phyloP scores from a whole-genome alignment of 202 grass and related monocot species.

The Musa balbisiana region DNA sequence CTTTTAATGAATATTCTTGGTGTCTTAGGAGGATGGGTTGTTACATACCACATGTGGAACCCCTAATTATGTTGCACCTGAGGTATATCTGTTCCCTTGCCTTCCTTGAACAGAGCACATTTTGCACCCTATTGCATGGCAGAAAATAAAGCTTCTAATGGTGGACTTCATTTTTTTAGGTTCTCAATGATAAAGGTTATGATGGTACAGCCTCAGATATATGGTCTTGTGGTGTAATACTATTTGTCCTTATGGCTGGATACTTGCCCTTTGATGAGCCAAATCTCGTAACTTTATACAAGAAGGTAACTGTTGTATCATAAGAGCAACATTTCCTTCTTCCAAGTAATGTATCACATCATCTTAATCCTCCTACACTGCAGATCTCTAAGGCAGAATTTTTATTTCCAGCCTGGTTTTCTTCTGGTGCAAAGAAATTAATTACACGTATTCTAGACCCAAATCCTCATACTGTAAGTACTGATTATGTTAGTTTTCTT shows the following conservation, averaged over 20 bases:
- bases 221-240: conserved; percentile 95
- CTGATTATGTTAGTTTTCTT: neutral
- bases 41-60: conserved; percentile 96
- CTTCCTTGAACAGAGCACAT: neutral
- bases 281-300: conserved; percentile 58
- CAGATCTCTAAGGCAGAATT: conserved; percentile 68
- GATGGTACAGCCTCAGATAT: conserved; percentile 79
- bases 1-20: neutral
- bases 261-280: conserved; percentile 88
- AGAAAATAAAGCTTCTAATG: neutral
- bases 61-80: conserved; percentile 95
- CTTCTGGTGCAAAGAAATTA: conserved; percentile 60
- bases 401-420: conserved; percentile 60
- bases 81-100: conserved; percentile 38
- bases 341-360: conserved; percentile 12
- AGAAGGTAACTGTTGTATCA: conserved; percentile 41
- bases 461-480: conserved; percentile 71
- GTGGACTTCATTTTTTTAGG: conserved; percentile 30
- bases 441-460: conserved; percentile 89
- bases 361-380: conserved; percentile 14
- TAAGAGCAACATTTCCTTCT: neutral
- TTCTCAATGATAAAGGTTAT: conserved; percentile 94
- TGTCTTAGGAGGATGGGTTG: conserved; percentile 59
- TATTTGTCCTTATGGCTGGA: conserved; percentile 96
- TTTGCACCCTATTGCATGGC: neutral